phyloP scores from a whole-genome alignment of 2,329 filamentous ascomycete species.

The Fusarium phyllophilum region DNA sequence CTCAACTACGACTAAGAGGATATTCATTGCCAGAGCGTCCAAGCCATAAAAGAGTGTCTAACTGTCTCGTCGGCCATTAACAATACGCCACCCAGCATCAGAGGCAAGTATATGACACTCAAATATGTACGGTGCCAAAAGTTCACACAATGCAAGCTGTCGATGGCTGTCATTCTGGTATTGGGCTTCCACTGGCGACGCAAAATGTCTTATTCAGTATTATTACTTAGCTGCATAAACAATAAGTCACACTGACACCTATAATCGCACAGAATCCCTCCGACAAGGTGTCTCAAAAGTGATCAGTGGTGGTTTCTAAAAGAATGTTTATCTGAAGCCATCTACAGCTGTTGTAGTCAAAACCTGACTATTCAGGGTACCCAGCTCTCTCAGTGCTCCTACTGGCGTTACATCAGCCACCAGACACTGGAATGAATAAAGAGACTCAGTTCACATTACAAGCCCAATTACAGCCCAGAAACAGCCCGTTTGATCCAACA shows the following conservation, averaged over 20 bases:
- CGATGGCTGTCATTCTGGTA: background rate
- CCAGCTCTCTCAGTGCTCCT: background rate
- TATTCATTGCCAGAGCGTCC: conserved; percentile 61
- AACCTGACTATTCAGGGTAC: background rate
- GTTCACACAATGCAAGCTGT: background rate
- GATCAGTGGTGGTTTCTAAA: background rate
- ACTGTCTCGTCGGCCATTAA: background rate
- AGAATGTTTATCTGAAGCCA: too few species aligned
- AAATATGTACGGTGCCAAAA: background rate
- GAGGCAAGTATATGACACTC: background rate
- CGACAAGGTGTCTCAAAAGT: background rate
- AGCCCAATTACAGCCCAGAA: conserved; percentile 6
- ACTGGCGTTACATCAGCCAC: background rate
- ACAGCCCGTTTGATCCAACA: background rate
- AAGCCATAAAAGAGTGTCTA: conserved; percentile 44
- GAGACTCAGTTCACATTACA: background rate
- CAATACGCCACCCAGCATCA: background rate
- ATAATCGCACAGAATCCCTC: too few species aligned
- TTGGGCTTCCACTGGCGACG: background rate
- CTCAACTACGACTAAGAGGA: conserved; percentile 14
- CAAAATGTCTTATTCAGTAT: background rate
- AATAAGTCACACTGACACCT: background rate
- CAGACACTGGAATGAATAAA: conserved; percentile 24
- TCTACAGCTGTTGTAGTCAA: background rate
- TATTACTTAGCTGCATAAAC: background rate